A percentile compares a stretch with the other conserved stretches of the same genome.
These are phyloP conservation scores for Grigorovia humatica DNA, from an alignment of 805 yeast species.

Conservation along the genomic window DNA sequence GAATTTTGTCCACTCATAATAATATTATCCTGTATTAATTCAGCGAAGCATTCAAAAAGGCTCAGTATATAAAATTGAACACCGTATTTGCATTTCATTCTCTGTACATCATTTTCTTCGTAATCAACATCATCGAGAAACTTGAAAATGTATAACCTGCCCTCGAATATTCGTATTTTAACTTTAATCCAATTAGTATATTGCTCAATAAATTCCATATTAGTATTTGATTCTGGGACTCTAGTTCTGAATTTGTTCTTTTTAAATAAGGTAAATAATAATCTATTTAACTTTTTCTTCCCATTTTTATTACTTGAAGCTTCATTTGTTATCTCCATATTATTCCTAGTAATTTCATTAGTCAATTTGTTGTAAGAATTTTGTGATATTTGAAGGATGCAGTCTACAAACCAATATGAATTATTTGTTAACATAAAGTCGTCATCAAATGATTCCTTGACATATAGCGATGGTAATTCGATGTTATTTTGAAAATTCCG, in stretches of 20 bases:
- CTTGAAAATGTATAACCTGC: conserved; percentile 19
- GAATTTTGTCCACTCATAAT: conserved; percentile 8
- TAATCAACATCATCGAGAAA: neutral
- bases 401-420: conserved; percentile 23
- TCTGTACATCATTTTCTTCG: conserved; percentile 3
- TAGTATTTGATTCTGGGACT: conserved; percentile 1
- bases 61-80: conserved; percentile 13
- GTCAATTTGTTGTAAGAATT: neutral
- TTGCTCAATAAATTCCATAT: conserved; percentile 17
- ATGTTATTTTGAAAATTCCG: conserved; percentile 20
- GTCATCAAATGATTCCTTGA: conserved; percentile 19
- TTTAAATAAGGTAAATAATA: conserved; percentile 16
- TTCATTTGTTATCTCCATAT: neutral
- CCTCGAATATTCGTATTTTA: conserved; percentile 18
- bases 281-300: neutral
- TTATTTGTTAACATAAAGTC: conserved; percentile 7
- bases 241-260: neutral
- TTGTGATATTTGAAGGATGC: conserved; percentile 9
- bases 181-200: conserved; percentile 15
- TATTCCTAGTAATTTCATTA: neutral
- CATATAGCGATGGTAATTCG: conserved; percentile 16
- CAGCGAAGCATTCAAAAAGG: conserved; percentile 21
- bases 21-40: conserved; percentile 22
- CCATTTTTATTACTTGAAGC: neutral
- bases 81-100: conserved; percentile 3